Evolutionary conservation across 2,329 filamentous ascomycete genomes (phyloP).

Genomic region (Teratosphaeriaceae sp.): DNA sequence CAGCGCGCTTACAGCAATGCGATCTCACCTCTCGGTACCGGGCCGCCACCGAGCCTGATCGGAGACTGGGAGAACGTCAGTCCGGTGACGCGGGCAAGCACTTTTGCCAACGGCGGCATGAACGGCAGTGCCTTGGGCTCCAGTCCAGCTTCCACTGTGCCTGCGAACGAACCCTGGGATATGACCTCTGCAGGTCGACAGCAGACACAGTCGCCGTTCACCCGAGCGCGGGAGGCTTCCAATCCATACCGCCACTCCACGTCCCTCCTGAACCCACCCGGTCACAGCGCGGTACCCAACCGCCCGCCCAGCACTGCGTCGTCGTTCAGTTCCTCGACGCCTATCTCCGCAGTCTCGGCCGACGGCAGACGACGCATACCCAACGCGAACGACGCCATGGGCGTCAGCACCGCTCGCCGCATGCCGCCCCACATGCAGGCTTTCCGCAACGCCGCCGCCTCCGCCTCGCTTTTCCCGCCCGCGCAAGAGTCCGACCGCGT

Average conservation of each 20-base stretch:
- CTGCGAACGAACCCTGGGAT: constrained; percentile 17
- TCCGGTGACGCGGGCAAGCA: constrained; percentile 11
- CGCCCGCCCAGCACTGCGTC: constrained; percentile 12
- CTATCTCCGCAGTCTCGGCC: constrained; percentile 4
- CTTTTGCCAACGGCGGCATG: constrained; percentile 1
- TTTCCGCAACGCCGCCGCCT: constrained; percentile 23
- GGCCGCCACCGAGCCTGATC: constrained; percentile 17
- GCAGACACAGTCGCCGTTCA: constrained; percentile 7
- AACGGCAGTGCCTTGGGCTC: constrained; percentile 10
- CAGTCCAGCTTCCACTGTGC: constrained; percentile 5
- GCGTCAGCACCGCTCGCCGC: constrained; percentile 8
- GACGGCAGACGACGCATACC: neutral
- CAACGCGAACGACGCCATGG: neutral
- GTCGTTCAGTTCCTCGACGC: constrained; percentile 9
- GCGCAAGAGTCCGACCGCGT: constrained; percentile 21
- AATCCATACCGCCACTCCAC: constrained; percentile 19
- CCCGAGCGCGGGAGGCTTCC: constrained; percentile 1
- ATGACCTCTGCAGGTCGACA: constrained; percentile 12
- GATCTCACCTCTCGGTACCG: constrained; percentile 15
- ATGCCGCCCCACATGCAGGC: constrained; percentile 28
- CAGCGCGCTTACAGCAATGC: constrained; percentile 28
- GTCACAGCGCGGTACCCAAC: constrained; percentile 11
- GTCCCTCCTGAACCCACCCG: constrained; percentile 19
- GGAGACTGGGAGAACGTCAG: constrained; percentile 24
- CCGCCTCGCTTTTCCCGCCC: constrained; percentile 24